Evolutionary conservation across 164 flowering plant genomes (phyloP), one percentile per base, ranked within the genome.

Genomic region (Akebia trifoliata): DNA sequence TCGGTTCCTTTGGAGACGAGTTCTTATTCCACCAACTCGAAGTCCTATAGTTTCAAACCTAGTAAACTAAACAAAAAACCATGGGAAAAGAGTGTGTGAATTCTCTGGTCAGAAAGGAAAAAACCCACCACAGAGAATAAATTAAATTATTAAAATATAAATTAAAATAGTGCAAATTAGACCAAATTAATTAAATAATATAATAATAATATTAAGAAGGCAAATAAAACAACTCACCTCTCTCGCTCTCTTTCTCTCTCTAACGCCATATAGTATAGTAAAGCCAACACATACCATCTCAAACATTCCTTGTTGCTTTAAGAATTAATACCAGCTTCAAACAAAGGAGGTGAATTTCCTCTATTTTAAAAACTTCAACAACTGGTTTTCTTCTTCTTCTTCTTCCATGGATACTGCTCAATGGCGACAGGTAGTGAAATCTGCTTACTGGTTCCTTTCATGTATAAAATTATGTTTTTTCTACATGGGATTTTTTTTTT

Each of bases 381-480:
- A 31, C 22, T 46, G 22, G 6, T 49, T 42, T 56, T 65, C 70
- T 54, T 63, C 43, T 42, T 65, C 62, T 46, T 21, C 29, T 28
- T 44, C 60, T 26, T 56, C 72, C 74, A 86, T 86, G 94, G 86
- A 86, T 61, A 78, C 90, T 50, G 84, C 86, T 69, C 84, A 78
- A 37, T 84, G 89, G 89, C 89, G 86, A 62, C 94, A 86, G 87
- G 90, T 83, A 80, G 25, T 55, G 26, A 65, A 54, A 21, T 48
- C 63, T 31, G 28, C 43, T 32, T 39, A 36, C 30, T 39, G 17
- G 22, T 30, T 35, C 3, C 12, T 62, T 6, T 0, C 58, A 11
- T 60, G 40, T 50, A 1, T 34, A 20, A 40, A 35, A 32, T 39
- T 20, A n/a, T 26, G 3, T 40, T 32, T 17, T 34, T 21, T 21